These are phyloP conservation scores for Phytophthora citricola DNA, from an alignment of 352 stramenopile genomes.

Conservation along the genomic window DNA sequence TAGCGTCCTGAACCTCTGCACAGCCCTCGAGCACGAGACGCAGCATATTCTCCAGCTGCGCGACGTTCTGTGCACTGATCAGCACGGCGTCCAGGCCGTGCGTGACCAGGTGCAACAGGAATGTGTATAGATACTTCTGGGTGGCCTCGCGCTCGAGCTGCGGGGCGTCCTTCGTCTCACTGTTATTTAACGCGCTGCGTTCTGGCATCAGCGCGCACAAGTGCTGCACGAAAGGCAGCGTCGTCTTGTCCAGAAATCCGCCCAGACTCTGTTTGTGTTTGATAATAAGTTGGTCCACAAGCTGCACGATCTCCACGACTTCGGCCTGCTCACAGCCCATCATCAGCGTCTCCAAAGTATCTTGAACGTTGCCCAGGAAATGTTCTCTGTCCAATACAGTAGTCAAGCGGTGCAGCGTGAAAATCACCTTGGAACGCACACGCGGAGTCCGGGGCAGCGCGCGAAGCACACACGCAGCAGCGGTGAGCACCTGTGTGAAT, in stretches of 20 bases:
- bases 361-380: conserved; percentile 67
- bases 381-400: conserved; percentile 77
- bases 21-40: conserved; percentile 76
- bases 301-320: conserved; percentile 83
- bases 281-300: conserved; percentile 88
- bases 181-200: conserved; percentile 46
- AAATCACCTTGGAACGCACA: conserved; percentile 85
- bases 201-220: conserved; percentile 74
- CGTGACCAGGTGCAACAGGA: conserved; percentile 74
- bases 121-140: conserved; percentile 86
- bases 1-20: conserved; percentile 65
- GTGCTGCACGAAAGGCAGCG: conserved; percentile 77
- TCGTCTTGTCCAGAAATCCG: conserved; percentile 70
- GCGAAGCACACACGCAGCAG: conserved; percentile 64
- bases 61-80: conserved; percentile 69
- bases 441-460: conserved; percentile 50
- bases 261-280: conserved; percentile 80
- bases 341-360: conserved; percentile 69
- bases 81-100: conserved; percentile 78
- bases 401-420: conserved; percentile 80
- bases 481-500: conserved; percentile 76
- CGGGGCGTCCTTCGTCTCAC: conserved; percentile 72
- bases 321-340: conserved; percentile 64
- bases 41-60: conserved; percentile 72
- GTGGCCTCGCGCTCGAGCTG: conserved; percentile 81